phyloP scores from a whole-genome alignment of 805 yeast genomes.

The Barnettozyma wickerhamii region DNA sequence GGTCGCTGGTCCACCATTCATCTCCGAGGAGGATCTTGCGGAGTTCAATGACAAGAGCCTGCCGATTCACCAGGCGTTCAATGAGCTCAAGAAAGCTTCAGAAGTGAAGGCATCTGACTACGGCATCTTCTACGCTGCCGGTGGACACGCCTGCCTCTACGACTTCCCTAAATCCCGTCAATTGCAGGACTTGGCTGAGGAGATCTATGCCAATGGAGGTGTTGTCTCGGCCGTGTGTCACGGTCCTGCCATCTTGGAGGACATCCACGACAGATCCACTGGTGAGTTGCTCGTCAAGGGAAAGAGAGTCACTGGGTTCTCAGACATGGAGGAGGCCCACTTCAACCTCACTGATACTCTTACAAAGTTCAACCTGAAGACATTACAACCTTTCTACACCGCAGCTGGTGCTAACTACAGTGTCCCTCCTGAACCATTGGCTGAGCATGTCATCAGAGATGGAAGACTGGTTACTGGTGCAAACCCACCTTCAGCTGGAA shows the following conservation, averaged over 20 bases:
- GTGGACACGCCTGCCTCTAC: slow-evolving; percentile 59
- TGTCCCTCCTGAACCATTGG: slow-evolving; percentile 49
- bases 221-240: slow-evolving; percentile 64
- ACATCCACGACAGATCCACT: slow-evolving; percentile 36
- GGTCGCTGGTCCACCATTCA: slow-evolving; percentile 30
- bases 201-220: slow-evolving; percentile 47
- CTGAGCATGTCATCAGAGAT: slow-evolving; percentile 45
- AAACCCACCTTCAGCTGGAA: slow-evolving; percentile 54
- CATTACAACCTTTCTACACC: slow-evolving; percentile 36
- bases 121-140: slow-evolving; percentile 55
- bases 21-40: slow-evolving; percentile 40
- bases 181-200: slow-evolving; percentile 41
- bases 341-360: slow-evolving; percentile 27
- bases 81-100: slow-evolving; percentile 40
- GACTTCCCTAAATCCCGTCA: slow-evolving; percentile 52
- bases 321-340: slow-evolving; percentile 45
- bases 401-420: slow-evolving; percentile 40
- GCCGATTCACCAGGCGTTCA: slow-evolving; percentile 35
- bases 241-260: slow-evolving; percentile 58
- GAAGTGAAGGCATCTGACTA: slow-evolving; percentile 47
- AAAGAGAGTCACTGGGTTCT: slow-evolving; percentile 53
- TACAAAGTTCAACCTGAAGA: slow-evolving; percentile 25
- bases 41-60: slow-evolving; percentile 36
- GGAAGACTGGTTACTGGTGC: slow-evolving; percentile 62
- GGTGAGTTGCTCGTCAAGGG: slow-evolving; percentile 47